Percentiles rank a stretch among this genome's conserved stretches.
Conservation (phyloP, 2,329 filamentous ascomycete species). For the Coniochaeta sp. region DNA sequence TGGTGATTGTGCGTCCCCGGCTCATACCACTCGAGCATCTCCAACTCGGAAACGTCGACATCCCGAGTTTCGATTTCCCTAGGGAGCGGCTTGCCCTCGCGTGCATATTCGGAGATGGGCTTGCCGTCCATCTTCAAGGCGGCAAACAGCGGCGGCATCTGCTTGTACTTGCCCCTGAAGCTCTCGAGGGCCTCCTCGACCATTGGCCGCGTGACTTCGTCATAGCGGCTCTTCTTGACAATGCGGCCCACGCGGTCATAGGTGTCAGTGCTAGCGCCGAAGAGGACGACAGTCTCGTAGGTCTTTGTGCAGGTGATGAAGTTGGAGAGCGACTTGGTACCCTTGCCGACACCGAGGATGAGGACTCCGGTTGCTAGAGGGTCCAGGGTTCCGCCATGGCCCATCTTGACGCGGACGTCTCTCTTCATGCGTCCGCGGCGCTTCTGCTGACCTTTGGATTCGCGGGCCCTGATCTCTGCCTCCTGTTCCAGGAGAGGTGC, state of each 20-base stretch:
- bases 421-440: conserved; percentile 51
- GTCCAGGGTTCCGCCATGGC: conserved; percentile 92
- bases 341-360: conserved; percentile 78
- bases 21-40: conserved; percentile 78
- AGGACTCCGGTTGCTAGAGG: conserved; percentile 90
- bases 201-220: conserved; percentile 70
- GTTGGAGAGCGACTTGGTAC: conserved; percentile 71
- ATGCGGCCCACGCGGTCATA: conserved; percentile 86
- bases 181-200: conserved; percentile 69
- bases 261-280: conserved; percentile 86
- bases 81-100: conserved; percentile 80
- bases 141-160: conserved; percentile 88
- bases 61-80: conserved; percentile 74
- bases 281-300: conserved; percentile 84
- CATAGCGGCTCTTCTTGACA: conserved; percentile 65
- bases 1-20: conserved; percentile 71
- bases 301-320: conserved; percentile 89
- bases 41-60: conserved; percentile 70
- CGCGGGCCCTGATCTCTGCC: conserved; percentile 43
- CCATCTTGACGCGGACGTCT: conserved; percentile 75
- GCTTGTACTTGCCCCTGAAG: conserved; percentile 79
- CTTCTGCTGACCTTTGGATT: conserved; percentile 51
- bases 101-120: conserved; percentile 90
- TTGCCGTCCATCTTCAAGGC: conserved; percentile 91
- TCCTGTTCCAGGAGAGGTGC: conserved; percentile 66